Percentiles rank a stretch among this genome's conserved stretches.
These are phyloP conservation scores for Cucumis cinereus DNA, from an alignment of 306 rosid species.

Conservation along the genomic window DNA sequence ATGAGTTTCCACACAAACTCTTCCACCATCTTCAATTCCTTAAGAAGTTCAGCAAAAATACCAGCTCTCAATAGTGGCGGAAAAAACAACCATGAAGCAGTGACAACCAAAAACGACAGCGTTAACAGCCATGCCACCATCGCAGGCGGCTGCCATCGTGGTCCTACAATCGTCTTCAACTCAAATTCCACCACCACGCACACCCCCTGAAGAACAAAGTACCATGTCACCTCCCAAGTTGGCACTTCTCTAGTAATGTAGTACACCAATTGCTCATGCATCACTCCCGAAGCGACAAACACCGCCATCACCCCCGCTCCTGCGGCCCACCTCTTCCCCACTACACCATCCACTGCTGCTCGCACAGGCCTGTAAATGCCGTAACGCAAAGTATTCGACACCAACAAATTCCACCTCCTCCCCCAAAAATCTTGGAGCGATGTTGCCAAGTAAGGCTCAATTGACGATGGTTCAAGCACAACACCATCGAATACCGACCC, in stretches of 20 bases:
- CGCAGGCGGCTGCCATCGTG: conserved; percentile 3
- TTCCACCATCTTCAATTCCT: neutral
- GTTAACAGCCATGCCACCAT: conserved; percentile 7
- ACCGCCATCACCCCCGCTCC: neutral
- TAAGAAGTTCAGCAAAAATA: neutral
- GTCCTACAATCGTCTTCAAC: neutral
- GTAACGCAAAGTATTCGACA: conserved; percentile 9
- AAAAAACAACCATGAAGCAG: conserved; percentile 19
- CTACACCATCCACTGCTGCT: neutral
- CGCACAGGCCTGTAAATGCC: conserved; percentile 14
- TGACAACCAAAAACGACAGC: conserved; percentile 3
- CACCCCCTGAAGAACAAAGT: conserved; percentile 18
- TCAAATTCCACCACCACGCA: conserved; percentile 15
- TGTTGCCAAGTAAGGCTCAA: conserved; percentile 19
- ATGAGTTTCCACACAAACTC: neutral
- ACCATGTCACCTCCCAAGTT: conserved; percentile 21
- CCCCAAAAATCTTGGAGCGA: conserved; percentile 30
- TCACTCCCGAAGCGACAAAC: conserved; percentile 19
- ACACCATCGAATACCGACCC: neutral
- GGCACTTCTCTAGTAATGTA: conserved; percentile 17
- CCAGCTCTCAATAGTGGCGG: conserved; percentile 12
- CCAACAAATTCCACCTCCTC: conserved; percentile 20
- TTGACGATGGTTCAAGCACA: conserved; percentile 16
- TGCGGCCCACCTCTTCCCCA: neutral
- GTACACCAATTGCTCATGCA: conserved; percentile 19